Base-by-base conservation (phyloP, 2,329 filamentous ascomycete species). In the Botrytis porri region DNA sequence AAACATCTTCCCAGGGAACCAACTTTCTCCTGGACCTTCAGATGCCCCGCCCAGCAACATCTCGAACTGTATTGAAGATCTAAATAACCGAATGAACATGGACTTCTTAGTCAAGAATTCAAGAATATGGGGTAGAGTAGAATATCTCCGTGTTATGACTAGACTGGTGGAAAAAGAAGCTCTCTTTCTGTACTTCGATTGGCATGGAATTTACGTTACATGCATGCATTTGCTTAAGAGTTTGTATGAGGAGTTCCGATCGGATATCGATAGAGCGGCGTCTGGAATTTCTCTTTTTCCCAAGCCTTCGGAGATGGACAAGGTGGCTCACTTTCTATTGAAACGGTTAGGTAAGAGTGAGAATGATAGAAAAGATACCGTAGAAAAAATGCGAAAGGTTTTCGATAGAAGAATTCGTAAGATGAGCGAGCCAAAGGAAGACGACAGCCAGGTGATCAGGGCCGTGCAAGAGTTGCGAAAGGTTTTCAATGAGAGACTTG, bases 111-210 rank as follows among this genome's bases (percentile, higher is more conserved):
- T 69, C 70, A 61, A 74, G 37, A 37, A 61, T 20, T 70, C 73
- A 20, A 39, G 65, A 20, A 64, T 67, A 3, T 69, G 76, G 18
- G 75, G 70, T 4, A 61, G 35, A 16, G 61, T 75, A 18, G 72
- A 77, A 61, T 71, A 75, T 29, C 69, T 77, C 4, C 32, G 73
- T 20, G 60, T 54, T 1, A 62, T 76, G 35, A 69, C 65, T 51
- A 74, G 72, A 22, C 65, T 66, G 14, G 18, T 76, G 4, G 29
- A 62, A 12, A 72, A 73, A 37, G 76, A 77, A 69, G 35, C 54
- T 10, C 73, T 73, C 18, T 70, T 72, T 2, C 66, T 77, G 7
- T 70, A 74, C n/a, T 77, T 75, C 35, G 72, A 77, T 54, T 77
- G 75, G 48, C 75, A 75, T 45, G 64, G 63, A 10, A 54, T 75